These are phyloP conservation scores for Neurospora sp. DNA, from an alignment of 2,329 filamentous ascomycete species.

Conservation along the genomic window DNA sequence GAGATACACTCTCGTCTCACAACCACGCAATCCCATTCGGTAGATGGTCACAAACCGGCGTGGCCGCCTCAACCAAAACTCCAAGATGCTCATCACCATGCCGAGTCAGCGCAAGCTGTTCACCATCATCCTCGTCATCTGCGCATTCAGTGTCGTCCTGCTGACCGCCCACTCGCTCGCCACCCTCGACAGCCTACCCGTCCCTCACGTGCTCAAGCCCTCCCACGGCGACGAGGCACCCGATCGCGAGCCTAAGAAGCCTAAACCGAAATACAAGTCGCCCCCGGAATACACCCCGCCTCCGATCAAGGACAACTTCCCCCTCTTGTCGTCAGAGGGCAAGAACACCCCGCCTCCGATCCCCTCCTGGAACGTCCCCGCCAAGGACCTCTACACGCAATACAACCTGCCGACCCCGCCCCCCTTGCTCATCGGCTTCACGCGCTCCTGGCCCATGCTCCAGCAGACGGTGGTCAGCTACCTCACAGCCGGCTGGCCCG, in stretches of 20 bases:
- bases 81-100: slow-evolving; percentile 9
- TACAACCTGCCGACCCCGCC: slow-evolving; percentile 30
- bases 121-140: slow-evolving; percentile 1
- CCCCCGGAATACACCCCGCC: slow-evolving; percentile 17
- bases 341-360: slow-evolving; percentile 27
- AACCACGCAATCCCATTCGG: background rate
- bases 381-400: slow-evolving; percentile 26
- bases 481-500: slow-evolving; percentile 49
- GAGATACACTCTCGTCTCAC: background rate
- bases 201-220: background rate
- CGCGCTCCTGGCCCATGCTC: slow-evolving; percentile 43
- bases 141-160: background rate
- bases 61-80: background rate
- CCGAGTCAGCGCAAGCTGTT: slow-evolving; percentile 8
- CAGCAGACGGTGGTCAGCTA: slow-evolving; percentile 47
- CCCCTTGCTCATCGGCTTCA: slow-evolving; percentile 50
- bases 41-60: background rate
- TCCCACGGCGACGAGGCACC: background rate
- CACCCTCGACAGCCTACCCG: background rate
- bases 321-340: slow-evolving; percentile 22
- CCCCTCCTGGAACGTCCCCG: slow-evolving; percentile 33
- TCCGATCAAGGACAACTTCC: slow-evolving; percentile 33
- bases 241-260: background rate
- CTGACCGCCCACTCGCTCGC: slow-evolving; percentile 1
- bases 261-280: slow-evolving; percentile 16